Evolutionary conservation across 371 early-diverging fungal species (phyloP), one percentile per base, ranked within the genome.

Genomic region (Lichtheimia hyalospora): DNA sequence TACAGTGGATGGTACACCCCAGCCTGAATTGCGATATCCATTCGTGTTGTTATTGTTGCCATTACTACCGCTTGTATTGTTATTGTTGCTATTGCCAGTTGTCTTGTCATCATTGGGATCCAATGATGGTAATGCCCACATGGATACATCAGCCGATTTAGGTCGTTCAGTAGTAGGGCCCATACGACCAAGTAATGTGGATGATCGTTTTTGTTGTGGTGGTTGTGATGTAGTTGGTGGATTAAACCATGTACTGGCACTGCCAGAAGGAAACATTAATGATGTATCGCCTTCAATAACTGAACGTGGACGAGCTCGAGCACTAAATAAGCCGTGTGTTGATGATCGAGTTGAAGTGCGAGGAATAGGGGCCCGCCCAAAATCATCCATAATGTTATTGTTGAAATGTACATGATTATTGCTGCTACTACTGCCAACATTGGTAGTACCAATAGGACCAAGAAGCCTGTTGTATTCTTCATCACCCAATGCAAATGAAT

Each of bases 401-500:
- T 60, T 52, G 20, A 60, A 27, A 27, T 60, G 52, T 14, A 60
- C 18, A 25, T 46, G 39, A 16, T 40, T 52, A 27, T 24, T 57
- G 23, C 49, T 57, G 48, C n/a, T 49, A 18, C 39, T 57, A 7
- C 43, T 18, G 4, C 18, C 46, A 46, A 21, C 21, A 7, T n/a
- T 49, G 27, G 44, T 24, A 28, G 16, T 56, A 15, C 62, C 44
- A 8, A 50, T 63, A 23, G 61, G 54, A 2, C 76, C 71, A 64
- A 83, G 80, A 53, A 81, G 42, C 14, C 79, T 68, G 52, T 59
- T 76, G 50, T 82, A 81, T 41, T 85, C 85, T 46, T 85, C 86
- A 52, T 84, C 86, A 1, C 83, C 82, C 25, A 86, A 72, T n/a
- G 87, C 83, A 64, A 88, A 84, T 0, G 91, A 89, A 68, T 91